Conservation (phyloP, 305 asterid species). For the Ruellia speciosa region DNA sequence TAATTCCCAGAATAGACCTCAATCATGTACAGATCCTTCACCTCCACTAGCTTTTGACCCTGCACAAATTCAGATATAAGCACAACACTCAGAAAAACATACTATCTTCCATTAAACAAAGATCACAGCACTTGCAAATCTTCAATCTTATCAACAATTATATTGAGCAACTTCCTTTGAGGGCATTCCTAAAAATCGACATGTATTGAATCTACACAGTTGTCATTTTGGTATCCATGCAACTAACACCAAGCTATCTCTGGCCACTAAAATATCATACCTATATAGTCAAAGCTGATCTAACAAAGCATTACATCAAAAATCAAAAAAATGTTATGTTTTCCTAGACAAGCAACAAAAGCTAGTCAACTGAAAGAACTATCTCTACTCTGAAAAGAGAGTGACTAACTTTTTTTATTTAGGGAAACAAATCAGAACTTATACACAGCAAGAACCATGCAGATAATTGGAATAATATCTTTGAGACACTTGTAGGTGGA, state of each 20-base stretch:
- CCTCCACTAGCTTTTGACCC: constrained; percentile 91
- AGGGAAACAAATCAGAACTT: background rate
- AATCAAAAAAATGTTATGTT: background rate
- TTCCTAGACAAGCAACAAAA: background rate
- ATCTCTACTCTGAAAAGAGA: constrained; percentile 9
- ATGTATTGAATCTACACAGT: background rate
- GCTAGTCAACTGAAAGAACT: background rate
- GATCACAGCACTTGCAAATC: constrained; percentile 1
- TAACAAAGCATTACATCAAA: background rate
- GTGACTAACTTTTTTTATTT: background rate
- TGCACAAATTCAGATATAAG: constrained; percentile 27
- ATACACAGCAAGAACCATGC: too few relatives aligned
- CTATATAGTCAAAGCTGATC: background rate
- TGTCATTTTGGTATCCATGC: constrained; percentile 13
- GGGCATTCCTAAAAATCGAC: constrained; percentile 6
- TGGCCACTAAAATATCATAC: background rate
- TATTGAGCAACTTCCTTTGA: constrained; percentile 10
- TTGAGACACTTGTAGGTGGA: background rate
- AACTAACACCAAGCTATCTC: background rate
- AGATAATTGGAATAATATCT: background rate
- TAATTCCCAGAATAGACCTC: constrained; percentile 51
- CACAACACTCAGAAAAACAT: too few relatives aligned
- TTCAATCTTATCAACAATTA: constrained; percentile 8
- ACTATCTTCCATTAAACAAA: constrained; percentile 7
- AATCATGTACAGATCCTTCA: constrained; percentile 82